Base-by-base conservation (phyloP, 306 rosid species). In the Citrullus colocynthis region DNA sequence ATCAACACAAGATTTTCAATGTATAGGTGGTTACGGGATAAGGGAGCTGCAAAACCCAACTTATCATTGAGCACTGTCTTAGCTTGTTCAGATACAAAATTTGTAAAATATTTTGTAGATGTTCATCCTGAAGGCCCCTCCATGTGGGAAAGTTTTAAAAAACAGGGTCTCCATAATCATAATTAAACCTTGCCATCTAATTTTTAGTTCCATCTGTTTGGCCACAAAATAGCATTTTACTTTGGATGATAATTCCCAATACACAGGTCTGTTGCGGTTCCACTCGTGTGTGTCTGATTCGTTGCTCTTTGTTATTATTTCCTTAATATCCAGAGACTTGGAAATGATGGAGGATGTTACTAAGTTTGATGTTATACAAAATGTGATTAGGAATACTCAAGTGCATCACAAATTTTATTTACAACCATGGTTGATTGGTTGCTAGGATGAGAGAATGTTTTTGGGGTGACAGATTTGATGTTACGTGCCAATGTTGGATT, bases 81-180 rank as follows among this genome's bases (percentile, higher is more conserved):
- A 75, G 89, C 88, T 55, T 78, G 84, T 55, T 83, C 88, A 55
- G 90, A 91, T 63, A 70, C 85, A 36, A 83, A 84, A 64, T 91
- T 93, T 85, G 85, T 77, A 65, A 89, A 79, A 80, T 87, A 82
- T 72, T 87, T 82, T 80, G 98, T 93, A 30, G 82, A 91, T 85
- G 80, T 82, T 34, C 95, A 93, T 79, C 91, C 91, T 4, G 87
- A 89, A 85, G 94, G 96, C 78, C 90, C 90, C 54, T 72, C 79
- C 55, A 51, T 74, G 72, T 91, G 98, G 98, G 80, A 85, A 74
- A 67, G 78, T 73, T 74, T 89, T 45, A 82, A 83, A 78, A 83
- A 44, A 45, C 76, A 14, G 49, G 42, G 59, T 71, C 12, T 71
- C 11, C 76, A 13, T 13, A 71, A 12, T 71, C 37, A 48, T 49